These are phyloP conservation scores for Aspergillus conjunctus DNA, from an alignment of 495 filamentous ascomycete genomes.

Conservation along the genomic window DNA sequence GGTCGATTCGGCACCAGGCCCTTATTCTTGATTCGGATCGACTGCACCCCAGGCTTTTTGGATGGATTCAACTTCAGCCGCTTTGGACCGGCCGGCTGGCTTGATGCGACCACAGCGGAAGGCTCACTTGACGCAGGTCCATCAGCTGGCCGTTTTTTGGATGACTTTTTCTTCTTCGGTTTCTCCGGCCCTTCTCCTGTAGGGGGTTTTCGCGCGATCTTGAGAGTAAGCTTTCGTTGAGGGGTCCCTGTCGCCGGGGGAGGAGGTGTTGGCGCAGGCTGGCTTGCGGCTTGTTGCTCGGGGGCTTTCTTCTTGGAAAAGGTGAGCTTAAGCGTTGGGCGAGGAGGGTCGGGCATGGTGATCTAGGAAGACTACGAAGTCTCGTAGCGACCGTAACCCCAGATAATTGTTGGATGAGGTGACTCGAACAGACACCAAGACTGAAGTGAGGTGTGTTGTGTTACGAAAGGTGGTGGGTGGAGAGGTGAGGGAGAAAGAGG, in stretches of 20 bases:
- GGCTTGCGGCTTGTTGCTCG: slow-evolving; percentile 31
- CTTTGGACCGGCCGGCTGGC: slow-evolving; percentile 39
- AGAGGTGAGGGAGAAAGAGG: neutral
- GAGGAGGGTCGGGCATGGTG: slow-evolving; percentile 39
- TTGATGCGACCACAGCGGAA: slow-evolving; percentile 16
- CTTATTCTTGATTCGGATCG: slow-evolving; percentile 58
- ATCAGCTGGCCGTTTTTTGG: slow-evolving; percentile 48
- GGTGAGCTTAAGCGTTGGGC: slow-evolving; percentile 54
- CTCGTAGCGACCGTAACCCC: neutral
- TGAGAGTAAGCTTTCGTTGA: slow-evolving; percentile 54
- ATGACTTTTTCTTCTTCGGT: slow-evolving; percentile 52
- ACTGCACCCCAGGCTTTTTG: slow-evolving; percentile 47
- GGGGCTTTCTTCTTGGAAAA: slow-evolving; percentile 46
- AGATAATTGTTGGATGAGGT: neutral
- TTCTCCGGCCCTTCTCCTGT: slow-evolving; percentile 35
- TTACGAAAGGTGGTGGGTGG: neutral
- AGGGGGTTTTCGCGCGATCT: slow-evolving; percentile 46
- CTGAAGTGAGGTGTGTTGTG: slow-evolving; percentile 7
- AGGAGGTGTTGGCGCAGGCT: slow-evolving; percentile 17
- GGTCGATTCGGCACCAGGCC: slow-evolving; percentile 64
- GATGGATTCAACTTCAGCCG: slow-evolving; percentile 48
- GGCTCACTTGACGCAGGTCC: slow-evolving; percentile 32
- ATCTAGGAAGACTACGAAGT: neutral
- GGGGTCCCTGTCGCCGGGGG: slow-evolving; percentile 34
- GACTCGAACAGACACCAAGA: neutral